These are phyloP conservation scores for Sporobolomyces phaffii DNA, from an alignment of 768 basidiomycete species.

Conservation along the genomic window DNA sequence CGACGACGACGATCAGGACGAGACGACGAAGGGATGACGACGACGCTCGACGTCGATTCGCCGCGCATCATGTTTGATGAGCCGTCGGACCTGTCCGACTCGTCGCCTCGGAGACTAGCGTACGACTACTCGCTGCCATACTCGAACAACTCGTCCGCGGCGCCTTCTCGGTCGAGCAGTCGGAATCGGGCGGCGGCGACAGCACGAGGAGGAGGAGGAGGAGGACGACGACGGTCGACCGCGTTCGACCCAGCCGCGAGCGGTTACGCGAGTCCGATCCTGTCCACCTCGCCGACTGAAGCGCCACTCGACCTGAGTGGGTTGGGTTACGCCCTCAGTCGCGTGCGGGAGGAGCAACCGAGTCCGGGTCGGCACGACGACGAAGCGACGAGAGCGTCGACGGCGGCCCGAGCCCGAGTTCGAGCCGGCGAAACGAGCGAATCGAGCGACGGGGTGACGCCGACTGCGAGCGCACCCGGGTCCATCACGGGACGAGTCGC, in stretches of 20 bases:
- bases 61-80: conserved; percentile 9
- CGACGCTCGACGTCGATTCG: background rate
- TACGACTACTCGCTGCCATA: too few relatives aligned
- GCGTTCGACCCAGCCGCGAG: background rate
- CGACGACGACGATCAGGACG: background rate
- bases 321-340: background rate
- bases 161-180: background rate
- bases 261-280: conserved; percentile 8
- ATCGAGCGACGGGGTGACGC: conserved; percentile 6
- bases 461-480: background rate
- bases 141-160: background rate
- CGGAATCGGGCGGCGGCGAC: background rate
- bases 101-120: too few relatives aligned
- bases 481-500: background rate
- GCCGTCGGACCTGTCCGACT: background rate
- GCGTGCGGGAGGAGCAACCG: background rate
- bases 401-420: too few relatives aligned
- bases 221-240: background rate
- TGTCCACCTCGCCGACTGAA: conserved; percentile 5
- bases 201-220: background rate
- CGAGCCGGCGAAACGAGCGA: background rate
- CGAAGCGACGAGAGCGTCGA: background rate
- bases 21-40: too few relatives aligned
- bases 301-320: background rate
- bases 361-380: background rate